phyloP scores from a whole-genome alignment of 352 stramenopile genomes.

The Pythium aphanidermatum region DNA sequence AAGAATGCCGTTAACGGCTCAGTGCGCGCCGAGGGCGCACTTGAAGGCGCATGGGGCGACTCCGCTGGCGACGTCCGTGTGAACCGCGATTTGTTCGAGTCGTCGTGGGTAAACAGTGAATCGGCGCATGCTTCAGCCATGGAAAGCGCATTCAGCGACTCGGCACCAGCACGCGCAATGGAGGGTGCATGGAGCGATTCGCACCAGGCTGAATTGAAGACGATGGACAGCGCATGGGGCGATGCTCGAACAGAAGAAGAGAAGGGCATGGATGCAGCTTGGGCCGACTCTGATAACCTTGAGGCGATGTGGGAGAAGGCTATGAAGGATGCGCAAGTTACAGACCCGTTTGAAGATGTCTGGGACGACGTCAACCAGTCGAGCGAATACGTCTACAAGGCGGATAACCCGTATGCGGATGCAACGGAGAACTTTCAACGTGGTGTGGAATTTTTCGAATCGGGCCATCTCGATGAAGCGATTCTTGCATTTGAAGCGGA shows the following conservation, averaged over 20 bases:
- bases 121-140: slow-evolving; percentile 26
- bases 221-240: slow-evolving; percentile 42
- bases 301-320: slow-evolving; percentile 19
- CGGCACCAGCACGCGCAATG: slow-evolving; percentile 24
- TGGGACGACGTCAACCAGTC: slow-evolving; percentile 45
- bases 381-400: slow-evolving; percentile 69
- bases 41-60: slow-evolving; percentile 64
- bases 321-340: slow-evolving; percentile 35
- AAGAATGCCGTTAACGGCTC: slow-evolving; percentile 59
- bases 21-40: slow-evolving; percentile 36
- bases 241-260: slow-evolving; percentile 40
- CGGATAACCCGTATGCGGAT: slow-evolving; percentile 65
- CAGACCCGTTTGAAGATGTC: slow-evolving; percentile 75
- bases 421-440: slow-evolving; percentile 68
- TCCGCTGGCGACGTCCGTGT: slow-evolving; percentile 37
- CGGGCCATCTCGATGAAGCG: slow-evolving; percentile 89
- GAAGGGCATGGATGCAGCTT: slow-evolving; percentile 53
- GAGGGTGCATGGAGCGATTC: slow-evolving; percentile 40
- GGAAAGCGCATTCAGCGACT: slow-evolving; percentile 42
- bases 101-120: slow-evolving; percentile 37
- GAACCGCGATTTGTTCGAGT: slow-evolving; percentile 60
- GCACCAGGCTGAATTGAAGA: slow-evolving; percentile 17
- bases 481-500: slow-evolving; percentile 95
- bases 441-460: slow-evolving; percentile 80
- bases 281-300: slow-evolving; percentile 55